Percentiles rank a stretch among this genome's conserved stretches.
Evolutionary conservation across 2,329 filamentous ascomycete species (phyloP).

Genomic region (Neoscytalidium dimidiatum): DNA sequence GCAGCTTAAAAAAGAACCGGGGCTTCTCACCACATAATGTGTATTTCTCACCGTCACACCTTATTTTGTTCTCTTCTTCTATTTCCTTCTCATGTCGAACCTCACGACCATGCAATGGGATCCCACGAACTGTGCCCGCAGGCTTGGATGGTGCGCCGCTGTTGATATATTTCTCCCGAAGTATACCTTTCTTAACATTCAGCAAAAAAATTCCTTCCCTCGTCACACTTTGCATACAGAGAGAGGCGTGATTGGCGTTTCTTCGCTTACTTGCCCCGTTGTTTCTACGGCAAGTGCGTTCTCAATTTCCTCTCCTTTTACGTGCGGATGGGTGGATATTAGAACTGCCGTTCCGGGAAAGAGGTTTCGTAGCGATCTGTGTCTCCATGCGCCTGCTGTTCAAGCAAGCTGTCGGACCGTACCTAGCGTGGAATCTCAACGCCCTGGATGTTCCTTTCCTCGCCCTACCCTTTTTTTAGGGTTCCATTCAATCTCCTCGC

Average conservation of each 20-base stretch:
- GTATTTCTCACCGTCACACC: neutral
- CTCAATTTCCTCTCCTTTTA: no score
- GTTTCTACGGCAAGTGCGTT: neutral
- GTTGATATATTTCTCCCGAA: neutral
- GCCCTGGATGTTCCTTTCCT: no score
- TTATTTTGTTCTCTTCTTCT: neutral
- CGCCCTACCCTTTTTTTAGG: no score
- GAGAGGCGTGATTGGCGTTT: neutral
- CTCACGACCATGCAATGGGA: slow-evolving; percentile 4
- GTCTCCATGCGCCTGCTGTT: no score
- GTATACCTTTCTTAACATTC: neutral
- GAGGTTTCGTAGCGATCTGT: no score
- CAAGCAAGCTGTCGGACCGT: no score
- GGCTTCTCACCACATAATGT: neutral
- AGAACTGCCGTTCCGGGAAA: no score
- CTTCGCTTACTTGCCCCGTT: neutral
- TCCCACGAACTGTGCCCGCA: slow-evolving; percentile 1
- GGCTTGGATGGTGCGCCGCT: neutral
- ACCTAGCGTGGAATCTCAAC: no score
- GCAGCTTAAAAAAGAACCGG: neutral
- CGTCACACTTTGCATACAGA: neutral
- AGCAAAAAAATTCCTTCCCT: neutral
- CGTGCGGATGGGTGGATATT: no score
- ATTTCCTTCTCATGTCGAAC: neutral
- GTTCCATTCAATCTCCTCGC: no score